Evolutionary conservation across 345 rosid species (phyloP), one percentile per base, ranked within the genome.

Genomic region (Eutrema yunnanense): DNA sequence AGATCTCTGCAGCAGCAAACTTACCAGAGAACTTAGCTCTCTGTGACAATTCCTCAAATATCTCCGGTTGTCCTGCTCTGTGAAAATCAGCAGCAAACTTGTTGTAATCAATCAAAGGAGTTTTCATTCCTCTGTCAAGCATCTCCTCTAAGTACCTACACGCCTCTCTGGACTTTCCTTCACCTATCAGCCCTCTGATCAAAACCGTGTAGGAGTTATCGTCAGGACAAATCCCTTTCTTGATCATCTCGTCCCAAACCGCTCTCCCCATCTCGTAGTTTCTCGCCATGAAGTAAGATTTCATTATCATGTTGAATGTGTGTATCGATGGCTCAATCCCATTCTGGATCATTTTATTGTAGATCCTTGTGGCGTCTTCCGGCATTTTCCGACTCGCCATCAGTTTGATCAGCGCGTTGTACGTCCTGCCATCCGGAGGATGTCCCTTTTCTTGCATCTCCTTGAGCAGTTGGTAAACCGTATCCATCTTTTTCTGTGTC

Each of bases 111-210:
- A 92, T 88, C 67, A 82, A 86, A 51, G 96, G 96, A 63, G 88
- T 84, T 76, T 88, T 90, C 98, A 95, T 88, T 73, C 94, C 98
- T 82, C 87, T 92, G 62, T 79, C 92, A 32, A 89, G 65, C 99
- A 92, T 95, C 81, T 95, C 90, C 80, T 86, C 94, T 62, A 95
- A 66, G 72, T 79, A 84, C 51, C 81, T 84, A 66, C 94, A 90
- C 19, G 96, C 96, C 66, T 92, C 99, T 60, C 64, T 85, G 0
- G 96, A 84, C 40, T 84, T 86, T 46, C 93, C 93, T 43, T 85
- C 81, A 38, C 90, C 82, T 74, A 89, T 85, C 9, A 94, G 85
- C 74, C 97, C 97, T 44, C 89, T 78, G 38, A 89, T 91, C 74
- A 89, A 69, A 57, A 92, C 86, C 2, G 88, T 89, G 34, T 92